These are phyloP conservation scores for Angomonas deanei DNA, from an alignment of 208 protist genomes.

Conservation along the genomic window DNA sequence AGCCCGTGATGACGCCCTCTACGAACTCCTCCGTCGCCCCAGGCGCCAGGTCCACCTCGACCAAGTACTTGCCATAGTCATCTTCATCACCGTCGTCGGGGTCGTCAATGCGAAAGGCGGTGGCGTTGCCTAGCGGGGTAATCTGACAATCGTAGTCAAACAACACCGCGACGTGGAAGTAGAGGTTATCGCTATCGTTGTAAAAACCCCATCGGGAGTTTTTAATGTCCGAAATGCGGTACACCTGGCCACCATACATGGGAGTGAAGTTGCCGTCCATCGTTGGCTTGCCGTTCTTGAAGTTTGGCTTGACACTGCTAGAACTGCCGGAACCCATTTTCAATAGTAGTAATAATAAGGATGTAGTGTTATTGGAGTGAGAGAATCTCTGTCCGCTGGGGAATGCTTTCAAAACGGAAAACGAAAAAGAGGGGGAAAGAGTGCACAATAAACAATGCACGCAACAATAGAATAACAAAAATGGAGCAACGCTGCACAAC, in stretches of 20 bases:
- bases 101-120: conserved; percentile 69
- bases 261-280: conserved; percentile 36
- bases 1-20: conserved; percentile 61
- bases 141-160: conserved; percentile 83
- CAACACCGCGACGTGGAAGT: conserved; percentile 74
- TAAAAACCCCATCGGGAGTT: conserved; percentile 67
- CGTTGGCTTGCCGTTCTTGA: conserved; percentile 58
- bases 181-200: conserved; percentile 65
- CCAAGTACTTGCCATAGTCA: conserved; percentile 73
- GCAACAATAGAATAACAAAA: conserved; percentile 9
- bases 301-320: conserved; percentile 10
- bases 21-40: conserved; percentile 72
- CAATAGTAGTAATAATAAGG: neutral
- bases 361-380: neutral
- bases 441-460: too few species aligned
- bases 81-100: conserved; percentile 68
- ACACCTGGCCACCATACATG: conserved; percentile 77
- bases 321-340: conserved; percentile 29
- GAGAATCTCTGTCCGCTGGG: too few species aligned
- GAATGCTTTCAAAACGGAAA: neutral
- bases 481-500: conserved; percentile 9
- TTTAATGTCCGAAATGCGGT: conserved; percentile 53
- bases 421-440: neutral
- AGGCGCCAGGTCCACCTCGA: conserved; percentile 64
- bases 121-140: conserved; percentile 58